Conservation (phyloP, 2,329 filamentous ascomycete genomes). For the Dactylonectria macrodidyma region DNA sequence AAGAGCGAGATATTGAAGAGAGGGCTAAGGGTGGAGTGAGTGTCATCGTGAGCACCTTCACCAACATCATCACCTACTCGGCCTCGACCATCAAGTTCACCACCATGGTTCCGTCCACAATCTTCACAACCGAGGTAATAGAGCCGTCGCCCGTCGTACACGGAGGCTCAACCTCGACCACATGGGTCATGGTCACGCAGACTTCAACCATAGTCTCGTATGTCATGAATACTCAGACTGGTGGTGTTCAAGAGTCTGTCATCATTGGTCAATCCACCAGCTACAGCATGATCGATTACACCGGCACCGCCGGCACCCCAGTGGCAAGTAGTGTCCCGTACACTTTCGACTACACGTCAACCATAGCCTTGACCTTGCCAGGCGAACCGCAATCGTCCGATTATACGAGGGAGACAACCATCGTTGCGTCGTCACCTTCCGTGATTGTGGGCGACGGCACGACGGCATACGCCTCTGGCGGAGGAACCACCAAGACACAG, state of each 20-base stretch:
- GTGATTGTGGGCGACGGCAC: conserved; percentile 26
- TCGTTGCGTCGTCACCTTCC: conserved; percentile 4
- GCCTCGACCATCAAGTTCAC: conserved; percentile 43
- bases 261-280: conserved; percentile 30
- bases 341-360: conserved; percentile 28
- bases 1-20: neutral
- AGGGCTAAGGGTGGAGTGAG: conserved; percentile 31
- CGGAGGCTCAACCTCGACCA: conserved; percentile 25
- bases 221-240: conserved; percentile 26
- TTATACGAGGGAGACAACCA: neutral
- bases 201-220: conserved; percentile 37
- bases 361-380: conserved; percentile 17
- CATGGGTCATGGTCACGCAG: conserved; percentile 16
- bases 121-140: conserved; percentile 24
- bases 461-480: conserved; percentile 28
- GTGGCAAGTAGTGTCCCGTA: conserved; percentile 18
- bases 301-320: conserved; percentile 2
- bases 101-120: conserved; percentile 33
- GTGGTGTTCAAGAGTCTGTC: conserved; percentile 15
- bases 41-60: conserved; percentile 32
- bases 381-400: conserved; percentile 3
- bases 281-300: conserved; percentile 23
- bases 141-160: conserved; percentile 18
- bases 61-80: conserved; percentile 38
- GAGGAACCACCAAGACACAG: conserved; percentile 19